Percentiles rank a stretch among this genome's conserved stretches.
phyloP scores from a whole-genome alignment of 2,329 filamentous ascomycete species.

The Ceratocystis alfenasii region DNA sequence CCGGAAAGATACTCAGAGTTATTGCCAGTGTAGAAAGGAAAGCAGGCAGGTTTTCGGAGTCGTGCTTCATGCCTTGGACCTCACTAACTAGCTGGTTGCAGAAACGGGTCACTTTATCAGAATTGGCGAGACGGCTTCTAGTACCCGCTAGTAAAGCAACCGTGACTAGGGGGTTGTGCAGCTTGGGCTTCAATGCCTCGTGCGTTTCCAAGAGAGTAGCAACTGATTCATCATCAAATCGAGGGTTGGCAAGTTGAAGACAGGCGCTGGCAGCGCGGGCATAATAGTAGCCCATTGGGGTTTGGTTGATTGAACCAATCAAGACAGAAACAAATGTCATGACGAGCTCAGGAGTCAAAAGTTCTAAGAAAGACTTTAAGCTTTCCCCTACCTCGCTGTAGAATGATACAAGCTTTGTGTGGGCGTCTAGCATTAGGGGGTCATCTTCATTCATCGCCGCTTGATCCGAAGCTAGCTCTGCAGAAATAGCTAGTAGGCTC shows the following conservation, averaged over 20 bases:
- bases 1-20: constrained; percentile 40
- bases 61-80: constrained; percentile 38
- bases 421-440: background rate
- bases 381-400: background rate
- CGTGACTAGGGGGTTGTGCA: constrained; percentile 34
- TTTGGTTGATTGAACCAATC: background rate
- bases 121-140: background rate
- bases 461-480: background rate
- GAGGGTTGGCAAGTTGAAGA: background rate
- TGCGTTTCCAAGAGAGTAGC: background rate
- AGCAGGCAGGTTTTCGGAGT: constrained; percentile 36
- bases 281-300: constrained; percentile 2
- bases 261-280: background rate
- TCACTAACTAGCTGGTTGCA: constrained; percentile 51
- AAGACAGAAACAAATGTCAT: background rate
- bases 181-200: constrained; percentile 33
- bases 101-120: constrained; percentile 28
- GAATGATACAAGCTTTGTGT: background rate
- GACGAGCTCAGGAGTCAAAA: background rate
- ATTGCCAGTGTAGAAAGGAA: constrained; percentile 44
- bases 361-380: background rate
- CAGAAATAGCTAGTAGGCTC: constrained; percentile 31
- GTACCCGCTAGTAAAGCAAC: constrained; percentile 31
- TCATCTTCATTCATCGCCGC: background rate
- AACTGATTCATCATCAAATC: background rate